A percentile compares a stretch with the other conserved stretches of the same genome.
phyloP scores from a whole-genome alignment of 1,284 basidiomycete genomes.

The Neonothopanus nambi region DNA sequence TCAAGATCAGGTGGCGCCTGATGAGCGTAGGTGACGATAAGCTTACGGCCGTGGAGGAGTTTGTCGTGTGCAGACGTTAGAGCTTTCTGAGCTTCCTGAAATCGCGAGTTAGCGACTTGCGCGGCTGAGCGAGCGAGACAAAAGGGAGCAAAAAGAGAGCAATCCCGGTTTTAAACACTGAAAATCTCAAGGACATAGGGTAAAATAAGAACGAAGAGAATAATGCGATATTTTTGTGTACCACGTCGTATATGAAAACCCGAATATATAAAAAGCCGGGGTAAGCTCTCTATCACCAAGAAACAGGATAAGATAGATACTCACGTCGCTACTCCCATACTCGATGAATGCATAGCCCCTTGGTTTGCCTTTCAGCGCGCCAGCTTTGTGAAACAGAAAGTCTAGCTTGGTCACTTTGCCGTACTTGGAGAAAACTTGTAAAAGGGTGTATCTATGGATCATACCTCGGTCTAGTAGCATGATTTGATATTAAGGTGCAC shows the following conservation, averaged over 20 bases:
- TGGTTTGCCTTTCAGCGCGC: conserved; percentile 87
- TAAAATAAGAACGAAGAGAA: neutral
- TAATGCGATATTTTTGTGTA: conserved; percentile 1
- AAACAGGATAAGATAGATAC: conserved; percentile 35
- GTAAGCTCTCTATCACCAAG: conserved; percentile 40
- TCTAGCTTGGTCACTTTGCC: conserved; percentile 93
- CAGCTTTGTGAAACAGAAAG: conserved; percentile 93
- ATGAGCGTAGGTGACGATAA: conserved; percentile 88
- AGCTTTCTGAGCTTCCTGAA: conserved; percentile 84
- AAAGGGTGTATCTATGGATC: conserved; percentile 74
- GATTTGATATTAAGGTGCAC: conserved; percentile 27
- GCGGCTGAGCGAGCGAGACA: neutral
- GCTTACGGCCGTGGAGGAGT: conserved; percentile 80
- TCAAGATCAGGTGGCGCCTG: conserved; percentile 63
- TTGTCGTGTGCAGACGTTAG: conserved; percentile 77
- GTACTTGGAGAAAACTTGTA: conserved; percentile 88
- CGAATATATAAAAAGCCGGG: conserved; percentile 43
- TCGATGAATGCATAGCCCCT: conserved; percentile 95
- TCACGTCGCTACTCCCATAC: conserved; percentile 76
- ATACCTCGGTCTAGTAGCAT: neutral
- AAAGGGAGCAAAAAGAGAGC: conserved; percentile 1
- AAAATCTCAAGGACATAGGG: conserved; percentile 12
- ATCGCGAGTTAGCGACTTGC: conserved; percentile 1
- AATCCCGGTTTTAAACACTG: conserved; percentile 16
- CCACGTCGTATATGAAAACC: conserved; percentile 19